Percentiles rank a stretch among this genome's conserved stretches.
phyloP scores from a whole-genome alignment of 2,329 filamentous ascomycete genomes.

The Didymosphaeria variabile region DNA sequence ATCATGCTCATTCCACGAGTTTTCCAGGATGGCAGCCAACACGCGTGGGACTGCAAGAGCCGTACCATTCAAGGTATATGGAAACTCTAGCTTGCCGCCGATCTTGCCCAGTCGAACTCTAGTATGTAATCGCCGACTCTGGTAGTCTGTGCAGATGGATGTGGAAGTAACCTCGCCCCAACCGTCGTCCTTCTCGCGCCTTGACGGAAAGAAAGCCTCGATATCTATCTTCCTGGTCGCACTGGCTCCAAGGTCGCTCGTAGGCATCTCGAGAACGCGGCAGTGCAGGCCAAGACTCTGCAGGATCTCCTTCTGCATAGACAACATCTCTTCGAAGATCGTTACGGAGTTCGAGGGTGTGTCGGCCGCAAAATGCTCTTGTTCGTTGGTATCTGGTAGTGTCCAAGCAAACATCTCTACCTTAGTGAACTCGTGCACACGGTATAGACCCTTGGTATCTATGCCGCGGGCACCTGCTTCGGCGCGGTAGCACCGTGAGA shows the following conservation, averaged over 20 bases:
- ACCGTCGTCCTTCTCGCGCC: constrained; percentile 70
- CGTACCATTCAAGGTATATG: constrained; percentile 93
- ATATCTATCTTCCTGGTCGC: constrained; percentile 90
- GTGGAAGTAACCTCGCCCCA: constrained; percentile 95
- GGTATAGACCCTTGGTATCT: constrained; percentile 93
- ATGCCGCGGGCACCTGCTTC: constrained; percentile 91
- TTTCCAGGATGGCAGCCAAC: constrained; percentile 87
- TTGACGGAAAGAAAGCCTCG: constrained; percentile 90
- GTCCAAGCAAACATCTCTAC: constrained; percentile 98
- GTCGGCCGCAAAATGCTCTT: constrained; percentile 44
- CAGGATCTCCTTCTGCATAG: constrained; percentile 86
- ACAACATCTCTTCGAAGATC: constrained; percentile 84
- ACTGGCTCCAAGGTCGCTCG: constrained; percentile 85
- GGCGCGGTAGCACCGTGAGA: constrained; percentile 92
- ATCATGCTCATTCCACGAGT: constrained; percentile 80
- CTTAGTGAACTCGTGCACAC: constrained; percentile 98
- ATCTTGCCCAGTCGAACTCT: constrained; percentile 64
- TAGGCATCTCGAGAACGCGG: constrained; percentile 92
- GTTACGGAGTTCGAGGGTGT: constrained; percentile 57
- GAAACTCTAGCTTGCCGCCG: constrained; percentile 71
- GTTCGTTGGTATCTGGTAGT: constrained; percentile 58
- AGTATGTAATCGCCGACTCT: constrained; percentile 82
- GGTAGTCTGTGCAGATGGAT: constrained; percentile 94
- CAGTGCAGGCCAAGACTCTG: constrained; percentile 80
- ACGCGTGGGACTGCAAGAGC: constrained; percentile 91